Base-by-base conservation (phyloP, 805 yeast species). In the Spathaspora sp. region DNA sequence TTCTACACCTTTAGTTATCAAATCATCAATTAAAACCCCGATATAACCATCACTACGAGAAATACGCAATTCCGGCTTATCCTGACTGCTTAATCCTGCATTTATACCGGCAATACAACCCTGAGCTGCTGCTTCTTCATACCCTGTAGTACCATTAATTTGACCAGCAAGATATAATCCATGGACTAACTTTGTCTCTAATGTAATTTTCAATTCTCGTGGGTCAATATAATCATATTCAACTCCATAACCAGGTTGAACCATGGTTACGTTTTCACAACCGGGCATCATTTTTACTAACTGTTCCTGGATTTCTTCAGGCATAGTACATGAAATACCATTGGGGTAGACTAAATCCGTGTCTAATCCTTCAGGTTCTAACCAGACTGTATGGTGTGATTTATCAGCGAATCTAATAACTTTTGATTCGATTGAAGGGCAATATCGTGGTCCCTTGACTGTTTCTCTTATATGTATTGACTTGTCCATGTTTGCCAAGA, bases 201-300 rank as follows among this genome's bases (percentile, higher is more conserved):
- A 68, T 0, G 96, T 87, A 44, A 76, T 78, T 49, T 77, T 77
- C 51, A 94, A 75, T 62, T 92, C 97, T 56, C 96, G 78, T 2
- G 99, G 99, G 62, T 94, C 97, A 28, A 94, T 86, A 65, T 89
- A 94, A 63, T 94, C 99, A 64, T 94, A 94, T 67, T 94, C 99
- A 1, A 94, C 99, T n/a, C 99, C 99, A 64, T 94, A 94, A 0
- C 97, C 99, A 0, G 97, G 97, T 63, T 92, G 97, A 11, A 86
- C 64, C 88, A 94, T 89, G n/a, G 70, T 74, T 0, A 87, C 97
- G 57, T 88, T 83, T 60, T 89, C 96, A 47, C 96, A 79, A 0
- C 99, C 99, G 3, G 90, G 87, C 54, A 94, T 88, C 73, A 89
- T 72, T 52, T 77, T 74, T 50, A 94, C 79, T 77, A 92, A 79